A percentile compares a stretch with the other conserved stretches of the same genome.
These are phyloP conservation scores for Pelargonium nanum DNA, from an alignment of 345 rosid species.

Conservation along the genomic window DNA sequence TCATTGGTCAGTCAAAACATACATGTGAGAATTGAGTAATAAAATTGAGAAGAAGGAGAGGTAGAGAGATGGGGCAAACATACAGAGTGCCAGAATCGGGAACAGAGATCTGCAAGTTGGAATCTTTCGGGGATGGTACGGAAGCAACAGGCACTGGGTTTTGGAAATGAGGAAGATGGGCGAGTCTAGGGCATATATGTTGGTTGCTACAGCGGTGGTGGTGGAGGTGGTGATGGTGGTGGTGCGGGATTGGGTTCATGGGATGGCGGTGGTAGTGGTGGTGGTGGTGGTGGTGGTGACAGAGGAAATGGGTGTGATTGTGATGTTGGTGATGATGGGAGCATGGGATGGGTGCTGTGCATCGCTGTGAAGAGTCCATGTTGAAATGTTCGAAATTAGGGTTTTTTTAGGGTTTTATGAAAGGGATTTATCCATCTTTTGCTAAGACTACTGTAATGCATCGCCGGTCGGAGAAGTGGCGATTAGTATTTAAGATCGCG, in stretches of 20 bases:
- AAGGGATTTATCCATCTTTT: no score
- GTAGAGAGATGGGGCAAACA: conserved; percentile 7
- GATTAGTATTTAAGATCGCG: no score
- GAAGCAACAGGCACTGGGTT: not conserved
- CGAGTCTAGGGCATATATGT: conserved; percentile 5
- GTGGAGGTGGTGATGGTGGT: conserved; percentile 10
- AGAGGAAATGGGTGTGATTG: conserved; percentile 1
- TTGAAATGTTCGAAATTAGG: no score
- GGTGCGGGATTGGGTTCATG: conserved; percentile 4
- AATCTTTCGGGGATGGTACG: conserved; percentile 8
- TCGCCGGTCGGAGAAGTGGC: no score
- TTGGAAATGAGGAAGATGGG: conserved; percentile 3
- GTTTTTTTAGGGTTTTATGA: no score
- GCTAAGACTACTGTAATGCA: no score
- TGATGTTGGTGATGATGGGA: conserved; percentile 4
- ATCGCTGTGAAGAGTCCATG: not conserved
- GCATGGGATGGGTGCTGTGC: not conserved
- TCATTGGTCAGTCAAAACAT: no score
- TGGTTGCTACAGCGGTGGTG: conserved; percentile 14
- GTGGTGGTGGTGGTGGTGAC: conserved; percentile 5
- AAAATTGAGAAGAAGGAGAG: not conserved
- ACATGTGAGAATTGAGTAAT: not conserved
- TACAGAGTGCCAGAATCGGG: conserved; percentile 11
- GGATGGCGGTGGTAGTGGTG: conserved; percentile 7
- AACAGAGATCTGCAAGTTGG: conserved; percentile 2